These are phyloP conservation scores for Aspergillus bertholletiae DNA, from an alignment of 495 filamentous ascomycete genomes.

Conservation along the genomic window DNA sequence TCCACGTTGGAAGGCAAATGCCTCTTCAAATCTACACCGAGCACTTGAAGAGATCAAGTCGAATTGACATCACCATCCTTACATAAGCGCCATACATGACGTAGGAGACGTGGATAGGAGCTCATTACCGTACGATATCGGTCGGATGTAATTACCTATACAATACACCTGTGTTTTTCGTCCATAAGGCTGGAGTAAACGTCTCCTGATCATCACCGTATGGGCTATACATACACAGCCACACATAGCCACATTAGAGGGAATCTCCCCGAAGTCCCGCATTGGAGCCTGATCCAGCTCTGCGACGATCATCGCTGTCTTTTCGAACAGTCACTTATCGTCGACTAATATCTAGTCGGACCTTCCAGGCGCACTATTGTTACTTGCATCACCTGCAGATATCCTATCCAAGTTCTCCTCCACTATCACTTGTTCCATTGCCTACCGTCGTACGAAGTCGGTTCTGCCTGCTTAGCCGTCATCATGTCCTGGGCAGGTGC, in stretches of 20 bases:
- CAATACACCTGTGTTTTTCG: no score
- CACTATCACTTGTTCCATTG: not conserved
- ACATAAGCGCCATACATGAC: no score
- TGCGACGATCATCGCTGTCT: not conserved
- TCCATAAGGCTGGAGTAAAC: no score
- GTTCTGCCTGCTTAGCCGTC: slow-evolving; percentile 11
- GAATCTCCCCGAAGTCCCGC: slow-evolving; percentile 11
- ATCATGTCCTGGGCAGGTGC: slow-evolving; percentile 66
- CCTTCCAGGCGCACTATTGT: not conserved
- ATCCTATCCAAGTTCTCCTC: not conserved
- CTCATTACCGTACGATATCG: no score
- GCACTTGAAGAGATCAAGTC: no score
- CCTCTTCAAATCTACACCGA: no score
- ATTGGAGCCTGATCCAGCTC: slow-evolving; percentile 13
- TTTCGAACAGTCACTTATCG: not conserved
- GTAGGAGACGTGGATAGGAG: no score
- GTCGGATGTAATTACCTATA: no score
- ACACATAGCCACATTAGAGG: slow-evolving; percentile 17
- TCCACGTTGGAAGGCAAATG: no score
- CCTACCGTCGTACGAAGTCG: not conserved
- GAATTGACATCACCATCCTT: no score
- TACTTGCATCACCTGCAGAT: not conserved
- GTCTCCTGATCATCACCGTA: no score
- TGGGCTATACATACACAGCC: slow-evolving; percentile 12
- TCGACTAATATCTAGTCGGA: not conserved